A percentile compares a stretch with the other conserved stretches of the same genome.
Conservation (phyloP, 2,329 filamentous ascomycete genomes). For the Diplodia scrobiculata region DNA sequence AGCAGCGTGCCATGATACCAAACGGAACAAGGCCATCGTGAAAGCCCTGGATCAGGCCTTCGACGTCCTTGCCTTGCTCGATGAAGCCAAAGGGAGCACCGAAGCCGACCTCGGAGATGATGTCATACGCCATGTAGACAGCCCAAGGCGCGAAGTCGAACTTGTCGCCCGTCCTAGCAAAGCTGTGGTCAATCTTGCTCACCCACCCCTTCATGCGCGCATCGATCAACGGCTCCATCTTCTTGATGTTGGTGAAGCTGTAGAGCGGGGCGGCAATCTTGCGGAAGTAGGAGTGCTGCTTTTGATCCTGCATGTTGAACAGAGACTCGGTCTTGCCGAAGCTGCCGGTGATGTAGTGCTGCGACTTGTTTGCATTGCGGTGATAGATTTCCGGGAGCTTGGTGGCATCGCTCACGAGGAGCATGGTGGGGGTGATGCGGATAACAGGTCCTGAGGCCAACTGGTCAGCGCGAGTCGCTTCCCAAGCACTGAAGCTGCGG, state of each 20-base stretch:
- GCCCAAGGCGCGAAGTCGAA: slow-evolving; percentile 62
- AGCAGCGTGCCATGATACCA: slow-evolving; percentile 56
- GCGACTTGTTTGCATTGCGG: slow-evolving; percentile 59
- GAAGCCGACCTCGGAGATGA: slow-evolving; percentile 60
- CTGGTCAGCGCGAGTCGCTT: neutral
- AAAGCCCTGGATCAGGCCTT: slow-evolving; percentile 58
- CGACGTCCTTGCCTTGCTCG: slow-evolving; percentile 55
- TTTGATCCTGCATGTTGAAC: slow-evolving; percentile 61
- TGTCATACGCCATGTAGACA: slow-evolving; percentile 60
- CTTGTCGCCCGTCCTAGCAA: slow-evolving; percentile 48
- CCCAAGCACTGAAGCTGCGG: neutral
- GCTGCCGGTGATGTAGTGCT: slow-evolving; percentile 61
- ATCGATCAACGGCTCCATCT: slow-evolving; percentile 62
- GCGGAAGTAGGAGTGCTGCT: slow-evolving; percentile 55
- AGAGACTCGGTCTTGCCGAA: slow-evolving; percentile 59
- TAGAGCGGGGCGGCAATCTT: slow-evolving; percentile 60
- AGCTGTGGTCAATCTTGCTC: slow-evolving; percentile 50
- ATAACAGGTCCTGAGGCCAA: slow-evolving; percentile 53
- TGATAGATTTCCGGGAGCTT: slow-evolving; percentile 61
- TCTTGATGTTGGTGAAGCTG: slow-evolving; percentile 59
- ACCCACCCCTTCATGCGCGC: slow-evolving; percentile 56
- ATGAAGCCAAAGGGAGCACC: slow-evolving; percentile 61
- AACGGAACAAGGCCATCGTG: slow-evolving; percentile 57
- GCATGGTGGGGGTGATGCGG: slow-evolving; percentile 56
- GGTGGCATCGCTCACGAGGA: slow-evolving; percentile 57